Evolutionary conservation across 106 monocot genomes (phyloP).

Genomic region (Acorus gramineus): DNA sequence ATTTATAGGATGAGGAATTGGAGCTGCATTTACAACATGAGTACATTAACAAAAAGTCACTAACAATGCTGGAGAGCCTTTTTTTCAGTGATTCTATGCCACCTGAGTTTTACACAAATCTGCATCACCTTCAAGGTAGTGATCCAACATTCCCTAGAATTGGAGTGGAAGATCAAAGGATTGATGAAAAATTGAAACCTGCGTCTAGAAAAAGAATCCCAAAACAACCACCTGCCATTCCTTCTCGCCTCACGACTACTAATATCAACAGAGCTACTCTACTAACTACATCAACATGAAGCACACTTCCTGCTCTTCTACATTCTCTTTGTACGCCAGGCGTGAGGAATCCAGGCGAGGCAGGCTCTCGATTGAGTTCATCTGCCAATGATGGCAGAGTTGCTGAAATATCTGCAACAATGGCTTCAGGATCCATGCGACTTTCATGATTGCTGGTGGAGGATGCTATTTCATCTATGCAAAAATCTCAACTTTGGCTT

Average conservation of each 20-base stretch:
- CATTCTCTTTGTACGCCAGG: slow-evolving; percentile 5
- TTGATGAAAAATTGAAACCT: neutral
- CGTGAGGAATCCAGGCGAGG: slow-evolving; percentile 3
- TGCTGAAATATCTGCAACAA: slow-evolving; percentile 9
- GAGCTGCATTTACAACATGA: no score
- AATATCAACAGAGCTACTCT: slow-evolving; percentile 13
- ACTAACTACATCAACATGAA: slow-evolving; percentile 58
- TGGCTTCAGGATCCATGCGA: neutral
- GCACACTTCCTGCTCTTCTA: slow-evolving; percentile 15
- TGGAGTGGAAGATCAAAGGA: no score
- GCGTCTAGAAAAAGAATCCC: slow-evolving; percentile 64
- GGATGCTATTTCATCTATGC: neutral
- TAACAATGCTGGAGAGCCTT: no score
- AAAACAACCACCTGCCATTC: slow-evolving; percentile 50
- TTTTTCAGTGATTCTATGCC: no score
- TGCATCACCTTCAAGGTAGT: no score
- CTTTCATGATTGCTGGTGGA: neutral
- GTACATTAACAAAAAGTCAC: no score
- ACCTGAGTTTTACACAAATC: no score
- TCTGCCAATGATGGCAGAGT: slow-evolving; percentile 4
- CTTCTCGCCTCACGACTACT: slow-evolving; percentile 29
- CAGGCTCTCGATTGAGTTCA: slow-evolving; percentile 18
- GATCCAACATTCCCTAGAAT: no score
- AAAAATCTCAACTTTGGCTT: no score
- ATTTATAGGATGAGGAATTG: no score